These are phyloP conservation scores for Ophiocordyceps sinensis DNA, from an alignment of 2,329 filamentous ascomycete species.

Conservation along the genomic window DNA sequence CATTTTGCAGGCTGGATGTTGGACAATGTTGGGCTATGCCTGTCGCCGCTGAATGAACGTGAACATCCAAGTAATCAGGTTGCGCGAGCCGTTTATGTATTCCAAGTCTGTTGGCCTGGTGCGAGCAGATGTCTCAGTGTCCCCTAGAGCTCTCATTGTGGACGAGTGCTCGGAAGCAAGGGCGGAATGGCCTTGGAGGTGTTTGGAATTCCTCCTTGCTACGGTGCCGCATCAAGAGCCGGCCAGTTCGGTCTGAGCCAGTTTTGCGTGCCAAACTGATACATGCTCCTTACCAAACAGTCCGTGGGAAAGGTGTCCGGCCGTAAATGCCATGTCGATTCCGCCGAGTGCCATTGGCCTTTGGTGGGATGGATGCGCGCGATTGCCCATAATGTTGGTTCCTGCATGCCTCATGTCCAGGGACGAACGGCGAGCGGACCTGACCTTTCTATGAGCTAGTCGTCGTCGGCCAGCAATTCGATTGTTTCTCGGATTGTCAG, in stretches of 20 bases:
- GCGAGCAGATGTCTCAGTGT: background rate
- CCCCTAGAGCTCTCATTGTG: background rate
- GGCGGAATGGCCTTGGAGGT: background rate
- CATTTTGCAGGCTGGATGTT: background rate
- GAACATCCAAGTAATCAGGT: too few relatives aligned
- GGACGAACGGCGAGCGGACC: too few relatives aligned
- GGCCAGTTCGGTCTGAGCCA: background rate
- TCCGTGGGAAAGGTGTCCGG: too few relatives aligned
- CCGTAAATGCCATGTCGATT: too few relatives aligned
- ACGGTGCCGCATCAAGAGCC: background rate
- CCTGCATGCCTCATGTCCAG: too few relatives aligned
- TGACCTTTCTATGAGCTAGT: too few relatives aligned
- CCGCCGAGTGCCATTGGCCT: too few relatives aligned
- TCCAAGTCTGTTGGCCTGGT: background rate
- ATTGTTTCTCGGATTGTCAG: too few relatives aligned
- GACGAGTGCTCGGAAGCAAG: background rate
- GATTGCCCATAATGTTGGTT: too few relatives aligned
- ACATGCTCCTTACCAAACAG: too few relatives aligned
- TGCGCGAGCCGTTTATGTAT: background rate
- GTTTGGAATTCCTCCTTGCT: background rate
- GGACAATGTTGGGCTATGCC: background rate
- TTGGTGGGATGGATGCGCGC: too few relatives aligned
- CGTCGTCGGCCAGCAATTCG: too few relatives aligned
- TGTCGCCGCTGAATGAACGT: background rate
- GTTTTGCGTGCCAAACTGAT: background rate